Base-by-base conservation (phyloP, 2,329 filamentous ascomycete species). In the Neopestalotiopsis sp. region DNA sequence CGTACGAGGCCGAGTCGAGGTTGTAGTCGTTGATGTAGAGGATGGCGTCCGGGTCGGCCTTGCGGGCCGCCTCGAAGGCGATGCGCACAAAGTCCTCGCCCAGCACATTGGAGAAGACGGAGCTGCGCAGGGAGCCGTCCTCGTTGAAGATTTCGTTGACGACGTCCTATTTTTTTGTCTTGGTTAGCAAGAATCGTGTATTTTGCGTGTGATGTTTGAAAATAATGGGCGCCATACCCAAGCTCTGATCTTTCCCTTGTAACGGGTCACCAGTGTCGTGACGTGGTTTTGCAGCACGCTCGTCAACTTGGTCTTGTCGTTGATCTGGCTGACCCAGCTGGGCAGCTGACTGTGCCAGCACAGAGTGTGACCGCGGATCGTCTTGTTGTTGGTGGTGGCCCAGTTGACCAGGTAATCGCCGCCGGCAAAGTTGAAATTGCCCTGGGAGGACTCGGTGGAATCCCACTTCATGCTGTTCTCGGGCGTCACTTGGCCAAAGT, bases 21-120 rank as follows among this genome's bases (percentile, higher is more conserved):
- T 92, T 92, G 80, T 86, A 89, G 78, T 94, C 91, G 80, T 94
- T 94, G 81, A 94, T 92, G 83, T 92, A 94, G 52, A 94, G 84
- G 80, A 91, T 91, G 2, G 89, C 90, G 68, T 80, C 74, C 2
- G 91, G 90, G 77, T 94, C 92, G 14, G 90, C 91, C 9, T 84
- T 84, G 65, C 88, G 86, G 24, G 92, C 92, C 12, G 91, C 88
- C 66, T 87, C 84, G 81, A 94, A 94, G 45, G 91, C 91, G 74
- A 92, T 91, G 28, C 84, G 82, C 66, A 94, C 88, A 75, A 91
- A 93, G 77, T 87, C 86, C 80, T 93, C 90, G 59, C 91, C 91
- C 4, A 94, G 85, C 2, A 93, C 88, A 32, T 87, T 84, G 74
- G 84, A 91, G 82, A 92, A 94, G 73, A 92, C 89, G 10, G 84